Evolutionary conservation across 2,329 filamentous ascomycete genomes (phyloP).

Genomic region (Verticillium isaacii): DNA sequence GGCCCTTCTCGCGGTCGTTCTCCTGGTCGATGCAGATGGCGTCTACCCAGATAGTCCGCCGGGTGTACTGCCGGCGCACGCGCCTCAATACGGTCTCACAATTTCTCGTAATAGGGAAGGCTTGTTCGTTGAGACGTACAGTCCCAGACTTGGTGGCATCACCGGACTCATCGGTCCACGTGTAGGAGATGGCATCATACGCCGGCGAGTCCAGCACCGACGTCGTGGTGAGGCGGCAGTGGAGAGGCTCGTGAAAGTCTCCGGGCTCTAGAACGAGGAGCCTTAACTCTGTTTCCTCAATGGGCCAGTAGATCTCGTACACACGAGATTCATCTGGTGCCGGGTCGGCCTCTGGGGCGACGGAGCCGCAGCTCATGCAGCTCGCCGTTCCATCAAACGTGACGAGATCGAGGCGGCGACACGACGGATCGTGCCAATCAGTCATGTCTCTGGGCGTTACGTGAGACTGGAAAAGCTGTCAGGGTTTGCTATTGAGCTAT

Average conservation of each 20-base stretch:
- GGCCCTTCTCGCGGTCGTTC: slow-evolving; percentile 26
- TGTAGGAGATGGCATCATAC: slow-evolving; percentile 31
- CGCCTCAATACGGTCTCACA: slow-evolving; percentile 1
- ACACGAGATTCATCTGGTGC: no score
- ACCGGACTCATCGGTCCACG: slow-evolving; percentile 22
- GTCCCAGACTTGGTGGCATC: neutral
- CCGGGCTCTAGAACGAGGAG: neutral
- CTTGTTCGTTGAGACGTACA: neutral
- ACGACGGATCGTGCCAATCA: slow-evolving; percentile 4
- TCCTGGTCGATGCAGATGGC: slow-evolving; percentile 35
- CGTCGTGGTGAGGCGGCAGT: neutral
- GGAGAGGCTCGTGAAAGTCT: neutral
- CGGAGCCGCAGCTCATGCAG: neutral
- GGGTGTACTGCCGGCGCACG: neutral
- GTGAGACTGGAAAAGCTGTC: neutral
- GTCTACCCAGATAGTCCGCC: slow-evolving; percentile 28
- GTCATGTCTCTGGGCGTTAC: neutral
- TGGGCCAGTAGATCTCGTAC: neutral
- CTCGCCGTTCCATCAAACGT: neutral
- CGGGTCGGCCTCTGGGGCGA: neutral
- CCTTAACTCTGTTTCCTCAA: neutral
- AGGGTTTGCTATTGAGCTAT: neutral
- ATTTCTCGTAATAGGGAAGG: neutral
- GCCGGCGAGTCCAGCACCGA: neutral
- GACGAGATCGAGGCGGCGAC: neutral